Base-by-base conservation (phyloP, 192 early-diverging fungal species). In the Spizellomyces punctatus region DNA sequence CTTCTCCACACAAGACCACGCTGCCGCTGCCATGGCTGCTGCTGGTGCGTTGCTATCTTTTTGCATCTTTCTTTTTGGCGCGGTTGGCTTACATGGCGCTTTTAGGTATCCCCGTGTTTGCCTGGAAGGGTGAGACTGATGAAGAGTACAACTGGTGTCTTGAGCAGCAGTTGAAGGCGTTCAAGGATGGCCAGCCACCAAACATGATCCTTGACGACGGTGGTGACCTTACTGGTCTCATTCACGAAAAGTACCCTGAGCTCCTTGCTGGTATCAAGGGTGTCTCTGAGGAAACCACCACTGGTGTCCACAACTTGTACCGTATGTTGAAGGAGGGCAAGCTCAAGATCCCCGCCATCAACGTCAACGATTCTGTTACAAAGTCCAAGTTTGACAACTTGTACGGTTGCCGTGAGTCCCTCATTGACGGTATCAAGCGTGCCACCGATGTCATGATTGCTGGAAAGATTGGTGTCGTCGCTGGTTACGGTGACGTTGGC, bases 381-480 rank as follows among this genome's bases (percentile, higher is more conserved):
- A 98, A 98, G 91, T 93, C 91, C 88, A 98, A 98, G 91, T 98
- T 98, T 79, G 96, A 98, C 87, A 98, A 98, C 91, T 80, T 98
- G 78, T 98, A 99, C 88, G 96, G 96, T 74, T 99, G 96, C 93
- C 93, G 96, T 80, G 96, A 98, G 89, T 96, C 95, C 46, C 88
- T 98, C 75, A 92, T 98, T 70, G 96, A 98, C 85, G 96, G 96
- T 79, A 98, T 96, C 90, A 98, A 98, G 96, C 91, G 96, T 81
- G 96, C 96, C 78, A 98, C 96, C 78, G 96, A 98, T 79, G 96
- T 98, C 79, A 96, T 97, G 95, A 99, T 99, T 83, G 96, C 96
- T 78, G 96, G 96, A 71, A 99, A 99, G 91, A 92, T 99, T 59
- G 88, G 94, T 65, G 92, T 97, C 67, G 95, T 97, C 78, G 95